A percentile compares a stretch with the other conserved stretches of the same genome.
phyloP scores from a whole-genome alignment of 2,329 filamentous ascomycete species.

The Fusarium sp. region DNA sequence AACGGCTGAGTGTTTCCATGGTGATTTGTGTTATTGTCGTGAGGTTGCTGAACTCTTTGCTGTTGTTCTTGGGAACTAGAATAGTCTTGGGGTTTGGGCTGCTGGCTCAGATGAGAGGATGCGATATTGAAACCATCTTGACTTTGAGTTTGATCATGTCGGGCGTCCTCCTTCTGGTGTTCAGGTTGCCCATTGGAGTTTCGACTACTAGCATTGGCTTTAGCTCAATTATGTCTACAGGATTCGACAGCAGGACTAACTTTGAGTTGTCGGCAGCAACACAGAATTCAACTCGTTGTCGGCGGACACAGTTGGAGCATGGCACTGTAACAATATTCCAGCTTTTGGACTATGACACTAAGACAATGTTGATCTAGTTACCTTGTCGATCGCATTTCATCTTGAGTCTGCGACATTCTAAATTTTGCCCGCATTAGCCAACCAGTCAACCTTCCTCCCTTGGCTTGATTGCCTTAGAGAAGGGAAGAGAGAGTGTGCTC shows the following conservation, averaged over 20 bases:
- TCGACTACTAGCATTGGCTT: neutral
- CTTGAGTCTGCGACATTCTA: constrained; percentile 19
- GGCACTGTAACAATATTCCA: constrained; percentile 9
- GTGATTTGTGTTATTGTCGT: neutral
- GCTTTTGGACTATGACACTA: neutral
- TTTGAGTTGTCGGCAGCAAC: neutral
- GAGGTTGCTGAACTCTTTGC: neutral
- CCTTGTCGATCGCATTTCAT: constrained; percentile 18
- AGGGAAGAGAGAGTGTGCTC: neutral
- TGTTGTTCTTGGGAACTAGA: neutral
- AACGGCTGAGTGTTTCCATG: neutral
- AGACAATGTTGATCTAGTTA: neutral
- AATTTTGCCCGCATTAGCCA: neutral
- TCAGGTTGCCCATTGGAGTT: neutral
- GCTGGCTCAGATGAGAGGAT: neutral
- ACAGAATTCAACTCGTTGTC: constrained; percentile 8
- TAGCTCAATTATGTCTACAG: neutral
- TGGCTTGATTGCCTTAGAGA: neutral
- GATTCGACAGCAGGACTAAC: neutral
- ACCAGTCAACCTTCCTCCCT: neutral
- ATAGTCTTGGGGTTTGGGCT: neutral
- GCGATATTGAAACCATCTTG: neutral
- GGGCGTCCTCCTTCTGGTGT: neutral
- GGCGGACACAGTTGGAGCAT: constrained; percentile 8
- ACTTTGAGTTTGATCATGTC: neutral